Evolutionary conservation across 2,329 filamentous ascomycete species (phyloP), one percentile per base, ranked within the genome.

Genomic region (Parasarocladium wereldwijsianum): DNA sequence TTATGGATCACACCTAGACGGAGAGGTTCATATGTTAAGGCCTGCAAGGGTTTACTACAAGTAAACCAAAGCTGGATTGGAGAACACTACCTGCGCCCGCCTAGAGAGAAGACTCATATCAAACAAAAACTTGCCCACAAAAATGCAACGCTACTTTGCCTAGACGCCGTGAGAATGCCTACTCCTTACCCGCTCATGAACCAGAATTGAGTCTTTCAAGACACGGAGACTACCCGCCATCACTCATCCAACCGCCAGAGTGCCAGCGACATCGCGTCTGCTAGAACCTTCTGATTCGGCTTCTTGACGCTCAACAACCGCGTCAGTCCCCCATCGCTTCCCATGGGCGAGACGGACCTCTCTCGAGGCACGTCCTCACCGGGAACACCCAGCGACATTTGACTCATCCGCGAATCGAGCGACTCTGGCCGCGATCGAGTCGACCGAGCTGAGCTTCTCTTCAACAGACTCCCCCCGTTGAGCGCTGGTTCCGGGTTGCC

Each of bases 271-370:
- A 35, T 23, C 11, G 33, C 33, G n/a, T 35, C 33, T 17, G 24
- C 26, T 17, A 35, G 23, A 5, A 35, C 30, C 8, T 26, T 23
- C 19, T 34, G 28, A n/a, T 31, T 30, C 14, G 36, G 37, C 24
- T 34, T 35, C 28, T 34, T 35, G 9, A 36, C 32, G 26, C 39
- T 40, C 22, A 39, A 22, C 23, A 38, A 24, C 26, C 39, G 30
- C 25, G 22, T 34, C 21, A 40, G 26, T 6, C 32, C 31, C 10
- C 31, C 31, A 18, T 33, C 34, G 6, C 31, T 25, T 12, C 33
- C 26, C 23, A 19, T 23, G 8, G 33, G 30, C 16, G 33, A 36
- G 10, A 32, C 33, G 18, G 34, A 38, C 9, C 34, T 36, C 15
- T 29, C 34, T 31, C 37, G 25, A 8, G 26, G 17, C 16, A 15